These are phyloP conservation scores for Trypanosoma congolense DNA, from an alignment of 208 protist genomes.

Conservation along the genomic window DNA sequence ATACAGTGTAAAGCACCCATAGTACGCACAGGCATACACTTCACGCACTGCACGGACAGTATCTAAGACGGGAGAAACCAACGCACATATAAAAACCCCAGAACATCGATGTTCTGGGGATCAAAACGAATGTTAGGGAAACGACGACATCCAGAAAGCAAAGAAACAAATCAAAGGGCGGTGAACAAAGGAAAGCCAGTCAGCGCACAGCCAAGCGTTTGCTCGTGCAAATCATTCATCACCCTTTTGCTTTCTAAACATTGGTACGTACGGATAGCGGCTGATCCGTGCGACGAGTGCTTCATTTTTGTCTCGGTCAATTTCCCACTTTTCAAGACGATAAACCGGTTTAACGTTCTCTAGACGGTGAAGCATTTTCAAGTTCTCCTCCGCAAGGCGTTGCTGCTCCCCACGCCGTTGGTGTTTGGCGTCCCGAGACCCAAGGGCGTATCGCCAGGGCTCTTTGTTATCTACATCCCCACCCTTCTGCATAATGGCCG, in stretches of 20 bases:
- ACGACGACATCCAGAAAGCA: no score
- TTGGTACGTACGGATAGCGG: slow-evolving; percentile 48
- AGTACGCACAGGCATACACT: no score
- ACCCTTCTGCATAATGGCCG: slow-evolving; percentile 56
- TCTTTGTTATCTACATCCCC: slow-evolving; percentile 60
- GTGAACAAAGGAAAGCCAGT: not conserved
- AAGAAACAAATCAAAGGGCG: no score
- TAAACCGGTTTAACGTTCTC: slow-evolving; percentile 43
- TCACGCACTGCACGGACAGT: no score
- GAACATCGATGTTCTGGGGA: no score
- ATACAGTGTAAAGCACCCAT: no score
- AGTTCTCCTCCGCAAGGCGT: slow-evolving; percentile 48
- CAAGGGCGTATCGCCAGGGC: slow-evolving; percentile 50
- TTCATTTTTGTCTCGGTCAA: slow-evolving; percentile 44
- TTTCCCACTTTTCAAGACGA: slow-evolving; percentile 36
- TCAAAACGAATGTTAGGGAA: no score
- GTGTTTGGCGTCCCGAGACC: slow-evolving; percentile 37
- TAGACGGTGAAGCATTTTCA: slow-evolving; percentile 44
- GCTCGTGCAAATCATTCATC: not conserved
- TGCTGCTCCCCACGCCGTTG: slow-evolving; percentile 29
- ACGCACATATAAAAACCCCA: no score
- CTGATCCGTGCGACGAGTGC: slow-evolving; percentile 41
- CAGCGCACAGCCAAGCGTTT: not conserved
- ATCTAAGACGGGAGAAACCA: no score
- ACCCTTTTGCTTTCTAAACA: slow-evolving; percentile 16